Percentiles rank a stretch among this genome's conserved stretches.
Evolutionary conservation across 139 green algal species (phyloP).

Genomic region (Picochlorum sp.): DNA sequence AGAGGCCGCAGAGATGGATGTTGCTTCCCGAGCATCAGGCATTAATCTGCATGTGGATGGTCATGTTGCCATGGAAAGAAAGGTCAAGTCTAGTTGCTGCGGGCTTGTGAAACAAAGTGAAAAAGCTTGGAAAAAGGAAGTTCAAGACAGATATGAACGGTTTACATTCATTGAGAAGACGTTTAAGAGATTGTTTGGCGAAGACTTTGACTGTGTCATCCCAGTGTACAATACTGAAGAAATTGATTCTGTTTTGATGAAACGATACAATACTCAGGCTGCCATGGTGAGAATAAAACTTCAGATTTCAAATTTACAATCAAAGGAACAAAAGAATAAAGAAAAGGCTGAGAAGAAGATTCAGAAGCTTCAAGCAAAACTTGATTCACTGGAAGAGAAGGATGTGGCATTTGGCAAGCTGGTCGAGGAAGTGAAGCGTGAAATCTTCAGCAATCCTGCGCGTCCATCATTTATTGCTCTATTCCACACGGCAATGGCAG

Average conservation of each 20-base stretch:
- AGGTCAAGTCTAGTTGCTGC: background rate
- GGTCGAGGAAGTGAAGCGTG: background rate
- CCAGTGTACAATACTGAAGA: slow-evolving; percentile 28
- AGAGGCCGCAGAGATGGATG: too few relatives aligned
- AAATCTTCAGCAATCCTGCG: slow-evolving; percentile 1
- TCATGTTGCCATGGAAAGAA: background rate
- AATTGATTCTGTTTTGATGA: slow-evolving; percentile 7
- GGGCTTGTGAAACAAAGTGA: background rate
- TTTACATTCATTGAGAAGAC: background rate
- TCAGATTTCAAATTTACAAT: slow-evolving; percentile 21
- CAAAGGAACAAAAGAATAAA: slow-evolving; percentile 24
- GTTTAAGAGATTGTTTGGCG: slow-evolving; percentile 36
- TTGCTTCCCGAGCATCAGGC: too few relatives aligned
- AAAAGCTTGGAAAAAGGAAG: background rate
- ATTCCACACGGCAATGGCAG: slow-evolving; percentile 19
- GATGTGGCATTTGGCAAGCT: background rate
- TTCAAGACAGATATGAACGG: background rate
- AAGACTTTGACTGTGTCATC: slow-evolving; percentile 50
- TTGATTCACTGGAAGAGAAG: background rate
- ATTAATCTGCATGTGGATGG: too few relatives aligned
- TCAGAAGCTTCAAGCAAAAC: background rate
- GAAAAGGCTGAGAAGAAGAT: slow-evolving; percentile 13
- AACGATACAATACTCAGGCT: slow-evolving; percentile 29
- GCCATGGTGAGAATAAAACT: slow-evolving; percentile 34
- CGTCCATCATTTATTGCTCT: slow-evolving; percentile 21